Evolutionary conservation across 495 filamentous ascomycete species (phyloP).

Genomic region (Hypoxylon crocopeplum): DNA sequence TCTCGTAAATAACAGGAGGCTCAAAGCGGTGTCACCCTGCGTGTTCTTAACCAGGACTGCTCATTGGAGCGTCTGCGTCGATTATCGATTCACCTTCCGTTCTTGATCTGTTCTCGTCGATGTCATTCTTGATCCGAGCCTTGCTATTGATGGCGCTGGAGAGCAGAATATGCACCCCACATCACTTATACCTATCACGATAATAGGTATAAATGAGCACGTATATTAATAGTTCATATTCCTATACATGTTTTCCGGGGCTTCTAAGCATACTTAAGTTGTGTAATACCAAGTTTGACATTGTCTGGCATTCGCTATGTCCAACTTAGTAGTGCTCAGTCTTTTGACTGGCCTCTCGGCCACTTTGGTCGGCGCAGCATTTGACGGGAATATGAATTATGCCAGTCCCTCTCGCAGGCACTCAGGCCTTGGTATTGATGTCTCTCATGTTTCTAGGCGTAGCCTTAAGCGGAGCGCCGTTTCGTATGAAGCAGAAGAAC

Average conservation of each 20-base stretch:
- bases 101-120: slow-evolving; percentile 2
- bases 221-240: background rate
- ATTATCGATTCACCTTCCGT: slow-evolving; percentile 24
- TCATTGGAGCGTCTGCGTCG: slow-evolving; percentile 15
- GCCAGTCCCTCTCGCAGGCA: slow-evolving; percentile 64
- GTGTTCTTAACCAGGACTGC: background rate
- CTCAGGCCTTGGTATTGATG: slow-evolving; percentile 61
- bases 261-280: background rate
- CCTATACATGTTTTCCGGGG: background rate
- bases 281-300: background rate
- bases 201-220: slow-evolving; percentile 20
- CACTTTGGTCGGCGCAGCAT: slow-evolving; percentile 20
- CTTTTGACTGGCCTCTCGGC: slow-evolving; percentile 16
- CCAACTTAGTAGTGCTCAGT: slow-evolving; percentile 11
- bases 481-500: slow-evolving; percentile 56
- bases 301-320: slow-evolving; percentile 9
- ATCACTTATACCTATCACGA: slow-evolving; percentile 16
- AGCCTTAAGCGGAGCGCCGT: slow-evolving; percentile 59
- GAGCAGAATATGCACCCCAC: slow-evolving; percentile 14
- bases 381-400: slow-evolving; percentile 64
- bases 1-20: slow-evolving; percentile 13
- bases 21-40: slow-evolving; percentile 15
- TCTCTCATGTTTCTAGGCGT: slow-evolving; percentile 50
- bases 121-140: background rate
- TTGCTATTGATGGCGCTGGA: background rate